Conservation (phyloP, 2,329 filamentous ascomycete species). For the Paracorniculantispora psalliotae region DNA sequence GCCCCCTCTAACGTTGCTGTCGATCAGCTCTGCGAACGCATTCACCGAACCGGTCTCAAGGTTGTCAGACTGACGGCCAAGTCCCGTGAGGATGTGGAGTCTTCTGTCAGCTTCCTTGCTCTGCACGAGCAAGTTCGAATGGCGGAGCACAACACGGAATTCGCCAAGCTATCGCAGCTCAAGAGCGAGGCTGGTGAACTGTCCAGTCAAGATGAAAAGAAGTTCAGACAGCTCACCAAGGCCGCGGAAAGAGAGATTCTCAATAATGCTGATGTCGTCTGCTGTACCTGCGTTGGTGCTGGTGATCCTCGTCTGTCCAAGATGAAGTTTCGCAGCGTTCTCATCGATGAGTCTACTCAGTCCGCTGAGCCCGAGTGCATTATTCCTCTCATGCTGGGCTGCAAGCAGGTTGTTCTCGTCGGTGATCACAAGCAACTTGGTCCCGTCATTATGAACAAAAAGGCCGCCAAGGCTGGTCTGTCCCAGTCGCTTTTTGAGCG, state of each 20-base stretch:
- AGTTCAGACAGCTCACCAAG: conserved; percentile 92
- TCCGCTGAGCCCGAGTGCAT: conserved; percentile 98
- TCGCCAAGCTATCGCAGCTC: conserved; percentile 86
- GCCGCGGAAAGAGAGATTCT: conserved; percentile 93
- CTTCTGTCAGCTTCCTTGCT: conserved; percentile 92
- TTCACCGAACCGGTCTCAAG: conserved; percentile 90
- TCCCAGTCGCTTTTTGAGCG: conserved; percentile 99
- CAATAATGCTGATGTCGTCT: conserved; percentile 93
- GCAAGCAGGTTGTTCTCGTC: conserved; percentile 98
- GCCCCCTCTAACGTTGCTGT: conserved; percentile 98
- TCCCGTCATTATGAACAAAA: conserved; percentile 99
- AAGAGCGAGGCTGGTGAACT: conserved; percentile 89
- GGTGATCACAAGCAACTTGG: conserved; percentile 97
- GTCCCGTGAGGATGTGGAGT: conserved; percentile 96
- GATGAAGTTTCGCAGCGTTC: conserved; percentile 95
- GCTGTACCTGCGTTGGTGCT: conserved; percentile 96
- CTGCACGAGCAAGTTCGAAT: conserved; percentile 96
- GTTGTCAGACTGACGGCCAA: conserved; percentile 98
- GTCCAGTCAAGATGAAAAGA: conserved; percentile 95
- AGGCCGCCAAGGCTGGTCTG: conserved; percentile 92
- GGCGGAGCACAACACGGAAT: conserved; percentile 92
- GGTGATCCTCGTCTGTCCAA: conserved; percentile 93
- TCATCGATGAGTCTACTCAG: conserved; percentile 97
- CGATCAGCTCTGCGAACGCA: conserved; percentile 94
- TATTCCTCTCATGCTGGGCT: conserved; percentile 94